Conservation (phyloP, 192 early-diverging fungal genomes). For the Podila epicladia region DNA sequence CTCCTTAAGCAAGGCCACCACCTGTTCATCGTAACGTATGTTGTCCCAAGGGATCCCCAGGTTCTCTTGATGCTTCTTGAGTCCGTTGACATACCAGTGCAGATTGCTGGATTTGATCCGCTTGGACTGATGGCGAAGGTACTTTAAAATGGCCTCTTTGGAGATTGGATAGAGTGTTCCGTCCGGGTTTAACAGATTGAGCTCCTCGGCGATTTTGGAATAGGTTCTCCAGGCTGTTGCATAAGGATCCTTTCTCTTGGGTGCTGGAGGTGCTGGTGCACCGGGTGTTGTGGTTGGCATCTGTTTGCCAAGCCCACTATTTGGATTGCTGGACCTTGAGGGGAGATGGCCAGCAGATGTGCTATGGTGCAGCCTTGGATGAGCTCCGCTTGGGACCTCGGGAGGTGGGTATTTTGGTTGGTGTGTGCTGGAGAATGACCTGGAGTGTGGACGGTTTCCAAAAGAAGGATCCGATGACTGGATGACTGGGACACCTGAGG, state of each 20-base stretch:
- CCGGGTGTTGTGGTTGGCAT: background rate
- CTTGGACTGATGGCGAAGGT: slow-evolving; percentile 43
- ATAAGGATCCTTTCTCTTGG: slow-evolving; percentile 47
- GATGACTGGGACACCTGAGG: slow-evolving; percentile 4
- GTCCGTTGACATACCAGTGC: slow-evolving; percentile 50
- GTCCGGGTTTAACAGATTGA: slow-evolving; percentile 40
- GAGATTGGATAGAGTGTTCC: slow-evolving; percentile 47
- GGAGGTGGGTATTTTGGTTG: slow-evolving; percentile 25
- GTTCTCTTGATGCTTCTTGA: slow-evolving; percentile 51
- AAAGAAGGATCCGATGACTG: slow-evolving; percentile 37
- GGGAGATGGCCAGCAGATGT: slow-evolving; percentile 28
- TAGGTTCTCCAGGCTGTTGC: slow-evolving; percentile 49
- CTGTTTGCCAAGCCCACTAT: background rate
- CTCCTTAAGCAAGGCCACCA: slow-evolving; percentile 43
- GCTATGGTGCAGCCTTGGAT: slow-evolving; percentile 37
- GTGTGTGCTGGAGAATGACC: slow-evolving; percentile 32
- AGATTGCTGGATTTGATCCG: slow-evolving; percentile 49
- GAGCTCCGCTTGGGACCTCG: background rate
- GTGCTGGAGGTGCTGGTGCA: background rate
- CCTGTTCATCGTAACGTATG: slow-evolving; percentile 45
- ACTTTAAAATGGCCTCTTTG: slow-evolving; percentile 45
- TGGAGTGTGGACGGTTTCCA: slow-evolving; percentile 22
- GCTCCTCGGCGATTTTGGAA: slow-evolving; percentile 49
- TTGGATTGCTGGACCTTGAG: background rate
- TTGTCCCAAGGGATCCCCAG: slow-evolving; percentile 47